These are phyloP conservation scores for Elongisporangium undulatum DNA, from an alignment of 352 stramenopile genomes.

Conservation along the genomic window DNA sequence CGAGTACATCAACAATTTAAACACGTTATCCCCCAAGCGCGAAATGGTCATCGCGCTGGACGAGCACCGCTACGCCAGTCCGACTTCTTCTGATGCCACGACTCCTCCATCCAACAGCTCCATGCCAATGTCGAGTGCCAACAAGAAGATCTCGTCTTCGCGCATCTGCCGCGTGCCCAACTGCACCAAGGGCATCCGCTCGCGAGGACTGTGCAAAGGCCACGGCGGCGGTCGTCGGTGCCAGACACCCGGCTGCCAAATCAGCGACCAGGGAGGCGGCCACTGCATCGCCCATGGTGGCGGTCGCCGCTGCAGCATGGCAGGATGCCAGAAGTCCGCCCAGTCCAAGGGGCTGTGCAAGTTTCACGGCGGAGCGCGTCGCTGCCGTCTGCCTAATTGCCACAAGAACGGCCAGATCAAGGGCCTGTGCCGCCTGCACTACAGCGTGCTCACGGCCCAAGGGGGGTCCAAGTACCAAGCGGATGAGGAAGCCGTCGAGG, in stretches of 20 bases:
- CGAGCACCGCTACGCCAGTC: slow-evolving; percentile 1
- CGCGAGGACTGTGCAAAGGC: slow-evolving; percentile 76
- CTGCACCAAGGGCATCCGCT: slow-evolving; percentile 82
- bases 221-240: slow-evolving; percentile 80
- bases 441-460: slow-evolving; percentile 40
- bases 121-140: slow-evolving; percentile 20
- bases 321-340: slow-evolving; percentile 77
- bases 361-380: slow-evolving; percentile 71
- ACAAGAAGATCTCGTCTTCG: slow-evolving; percentile 57
- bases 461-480: slow-evolving; percentile 5
- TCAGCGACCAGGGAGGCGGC: slow-evolving; percentile 83
- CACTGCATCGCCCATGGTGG: slow-evolving; percentile 79
- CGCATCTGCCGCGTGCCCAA: slow-evolving; percentile 72
- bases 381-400: slow-evolving; percentile 67
- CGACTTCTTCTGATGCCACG: slow-evolving; percentile 4
- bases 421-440: slow-evolving; percentile 71
- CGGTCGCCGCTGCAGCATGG: slow-evolving; percentile 49
- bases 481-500: neutral
- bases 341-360: slow-evolving; percentile 84
- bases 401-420: slow-evolving; percentile 83
- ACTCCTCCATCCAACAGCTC: slow-evolving; percentile 16
- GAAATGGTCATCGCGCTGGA: neutral
- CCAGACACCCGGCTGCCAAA: slow-evolving; percentile 69
- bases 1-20: neutral
- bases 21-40: neutral